Conservation (phyloP, 306 rosid species). For the Cucumis melo region DNA sequence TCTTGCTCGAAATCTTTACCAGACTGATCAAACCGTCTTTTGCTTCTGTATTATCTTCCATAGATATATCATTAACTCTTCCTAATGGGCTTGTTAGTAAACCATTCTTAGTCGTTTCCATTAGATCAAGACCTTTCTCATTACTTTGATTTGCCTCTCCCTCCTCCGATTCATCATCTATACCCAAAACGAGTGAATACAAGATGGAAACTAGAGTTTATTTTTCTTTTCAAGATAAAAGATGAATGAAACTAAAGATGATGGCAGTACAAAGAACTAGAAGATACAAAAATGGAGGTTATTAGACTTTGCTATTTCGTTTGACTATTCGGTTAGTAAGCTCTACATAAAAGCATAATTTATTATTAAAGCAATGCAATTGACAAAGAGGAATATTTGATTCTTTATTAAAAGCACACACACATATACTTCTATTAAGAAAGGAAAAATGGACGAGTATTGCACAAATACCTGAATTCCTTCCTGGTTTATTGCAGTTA, state of each 20-base stretch:
- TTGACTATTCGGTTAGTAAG: too few species aligned
- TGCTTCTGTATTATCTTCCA: constrained; percentile 4
- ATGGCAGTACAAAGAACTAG: not conserved
- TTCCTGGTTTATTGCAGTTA: too few species aligned
- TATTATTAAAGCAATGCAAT: too few species aligned
- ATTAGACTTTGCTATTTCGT: not conserved
- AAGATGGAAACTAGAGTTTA: not conserved
- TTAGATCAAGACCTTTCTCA: constrained; percentile 7
- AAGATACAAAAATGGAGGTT: not conserved
- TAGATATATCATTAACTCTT: not conserved
- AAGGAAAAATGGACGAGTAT: too few species aligned
- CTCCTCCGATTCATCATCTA: constrained; percentile 28
- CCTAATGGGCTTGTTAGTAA: constrained; percentile 8
- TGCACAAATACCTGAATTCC: too few species aligned
- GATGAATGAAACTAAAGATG: not conserved
- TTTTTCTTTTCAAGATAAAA: not conserved
- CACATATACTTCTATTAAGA: too few species aligned
- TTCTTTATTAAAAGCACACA: too few species aligned
- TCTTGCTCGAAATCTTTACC: constrained; percentile 2
- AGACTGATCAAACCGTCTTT: constrained; percentile 14
- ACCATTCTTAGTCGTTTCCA: constrained; percentile 13
- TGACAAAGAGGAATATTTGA: too few species aligned
- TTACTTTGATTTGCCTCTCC: constrained; percentile 5
- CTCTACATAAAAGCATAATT: too few species aligned
- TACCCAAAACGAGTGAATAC: not conserved